Base-by-base conservation (phyloP, 2,329 filamentous ascomycete genomes). In the Cladophialophora psammophila region DNA sequence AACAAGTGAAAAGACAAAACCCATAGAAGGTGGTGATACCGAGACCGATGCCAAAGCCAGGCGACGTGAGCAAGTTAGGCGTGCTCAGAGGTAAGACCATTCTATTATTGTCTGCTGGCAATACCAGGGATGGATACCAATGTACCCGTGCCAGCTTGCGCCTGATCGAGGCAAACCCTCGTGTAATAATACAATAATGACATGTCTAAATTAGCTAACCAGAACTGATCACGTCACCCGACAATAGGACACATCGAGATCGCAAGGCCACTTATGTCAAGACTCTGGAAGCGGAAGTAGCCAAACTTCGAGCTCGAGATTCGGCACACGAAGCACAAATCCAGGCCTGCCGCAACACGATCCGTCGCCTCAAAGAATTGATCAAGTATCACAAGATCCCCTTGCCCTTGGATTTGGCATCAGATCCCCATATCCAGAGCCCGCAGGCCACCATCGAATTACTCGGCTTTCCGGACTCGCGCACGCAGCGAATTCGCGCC, bases 221-320 rank as follows among this genome's bases (percentile, higher is more conserved):
- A 15, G 31, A 48, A 13, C 32, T 20, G 20, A 57, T 55, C 13
- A 40, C 57, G 55, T 45, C 45, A 58, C 18, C 53, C 12, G 12
- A 38, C 9, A 38, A 60, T 52, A 76, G 75, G 38, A 75, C 74
- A 26, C 74, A 76, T 66, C 75, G 75, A 57, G 73, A 75, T 60
- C 69, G 75, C 50, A 76, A 74, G 69, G 75, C 75, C 55, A 72
- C 70, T 38, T 76, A 76, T 65, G 69, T 76, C 58, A 74, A 74
- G 62, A 70, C 72, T 13, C 69, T 76, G 10, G 75, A 76, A 60
- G 58, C 67, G 15, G 72, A 76, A 66, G 70, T 76, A 8, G 69
- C 70, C 34, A 68, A 69, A 4, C 65, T 76, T 32, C 74, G 73
- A 10, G 69, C 74, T 48, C 71, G 73, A 59, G 71, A 73, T 61